A percentile compares a stretch with the other conserved stretches of the same genome.
phyloP scores from a whole-genome alignment of 2,329 filamentous ascomycete genomes.

The Colletotrichum agaves region DNA sequence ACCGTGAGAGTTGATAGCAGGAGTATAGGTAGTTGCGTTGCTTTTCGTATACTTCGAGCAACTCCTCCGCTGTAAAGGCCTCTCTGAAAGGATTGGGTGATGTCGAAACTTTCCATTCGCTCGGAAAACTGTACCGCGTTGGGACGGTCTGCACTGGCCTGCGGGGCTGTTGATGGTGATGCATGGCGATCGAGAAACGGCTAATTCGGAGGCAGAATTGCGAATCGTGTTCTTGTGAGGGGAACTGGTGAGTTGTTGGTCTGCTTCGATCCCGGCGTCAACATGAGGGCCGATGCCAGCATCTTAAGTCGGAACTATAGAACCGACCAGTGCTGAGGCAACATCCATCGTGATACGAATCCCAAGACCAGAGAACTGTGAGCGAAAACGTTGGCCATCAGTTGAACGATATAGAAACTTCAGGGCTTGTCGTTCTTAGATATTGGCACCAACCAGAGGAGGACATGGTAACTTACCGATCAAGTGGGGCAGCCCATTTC shows the following conservation, averaged over 20 bases:
- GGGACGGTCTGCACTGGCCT: background rate
- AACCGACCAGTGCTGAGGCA: background rate
- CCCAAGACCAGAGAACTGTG: background rate
- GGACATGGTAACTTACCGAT: background rate
- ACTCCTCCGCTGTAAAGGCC: background rate
- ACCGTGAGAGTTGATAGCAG: constrained; percentile 24
- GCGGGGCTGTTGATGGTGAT: background rate
- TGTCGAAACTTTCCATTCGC: background rate
- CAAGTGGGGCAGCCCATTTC: background rate
- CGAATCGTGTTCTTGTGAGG: background rate
- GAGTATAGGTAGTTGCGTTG: background rate
- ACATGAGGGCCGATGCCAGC: background rate
- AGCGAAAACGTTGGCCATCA: background rate
- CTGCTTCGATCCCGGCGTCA: background rate
- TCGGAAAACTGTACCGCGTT: background rate
- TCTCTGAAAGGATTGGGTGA: constrained; percentile 24
- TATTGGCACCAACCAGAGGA: background rate
- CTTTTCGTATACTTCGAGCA: background rate
- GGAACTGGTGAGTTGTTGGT: background rate
- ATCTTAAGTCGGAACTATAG: constrained; percentile 2
- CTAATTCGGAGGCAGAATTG: background rate
- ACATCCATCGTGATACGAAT: background rate
- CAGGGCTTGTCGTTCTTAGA: background rate
- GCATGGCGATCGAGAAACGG: background rate
- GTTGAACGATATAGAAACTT: constrained; percentile 14